Evolutionary conservation across 2,329 filamentous ascomycete genomes (phyloP).

Genomic region (Volutella citrinella): DNA sequence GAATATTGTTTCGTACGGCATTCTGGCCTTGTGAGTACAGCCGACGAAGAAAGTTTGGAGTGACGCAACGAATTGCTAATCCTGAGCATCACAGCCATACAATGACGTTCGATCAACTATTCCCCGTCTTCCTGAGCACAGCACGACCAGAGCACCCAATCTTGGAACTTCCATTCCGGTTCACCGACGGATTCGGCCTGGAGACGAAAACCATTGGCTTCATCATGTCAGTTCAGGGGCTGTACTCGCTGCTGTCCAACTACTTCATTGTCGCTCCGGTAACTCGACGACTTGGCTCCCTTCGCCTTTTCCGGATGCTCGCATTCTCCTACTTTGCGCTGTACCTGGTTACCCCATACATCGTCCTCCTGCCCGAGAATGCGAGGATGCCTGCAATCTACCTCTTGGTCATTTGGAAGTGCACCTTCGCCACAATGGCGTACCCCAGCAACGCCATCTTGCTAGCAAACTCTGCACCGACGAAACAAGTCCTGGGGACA

Average conservation of each 20-base stretch:
- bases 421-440: constrained; percentile 84
- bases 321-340: constrained; percentile 81
- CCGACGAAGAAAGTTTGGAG: too few relatives aligned
- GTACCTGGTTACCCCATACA: constrained; percentile 84
- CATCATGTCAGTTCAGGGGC: constrained; percentile 83
- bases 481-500: constrained; percentile 78
- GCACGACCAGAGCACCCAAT: constrained; percentile 47
- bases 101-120: constrained; percentile 91
- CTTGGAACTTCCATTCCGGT: constrained; percentile 75
- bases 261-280: constrained; percentile 80
- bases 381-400: constrained; percentile 75
- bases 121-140: constrained; percentile 88
- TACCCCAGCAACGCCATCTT: constrained; percentile 91
- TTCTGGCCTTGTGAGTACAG: constrained; percentile 83
- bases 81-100: constrained; percentile 65
- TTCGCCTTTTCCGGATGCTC: constrained; percentile 78
- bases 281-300: constrained; percentile 70
- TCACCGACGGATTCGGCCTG: constrained; percentile 81
- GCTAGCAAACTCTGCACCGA: constrained; percentile 83
- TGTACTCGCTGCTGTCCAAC: constrained; percentile 86
- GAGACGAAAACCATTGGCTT: constrained; percentile 81
- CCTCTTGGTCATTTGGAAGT: constrained; percentile 80
- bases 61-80: constrained; percentile 20
- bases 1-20: constrained; percentile 86
- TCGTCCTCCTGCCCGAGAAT: constrained; percentile 73